phyloP scores from a whole-genome alignment of 768 basidiomycete species.

The Lentinula boryana region DNA sequence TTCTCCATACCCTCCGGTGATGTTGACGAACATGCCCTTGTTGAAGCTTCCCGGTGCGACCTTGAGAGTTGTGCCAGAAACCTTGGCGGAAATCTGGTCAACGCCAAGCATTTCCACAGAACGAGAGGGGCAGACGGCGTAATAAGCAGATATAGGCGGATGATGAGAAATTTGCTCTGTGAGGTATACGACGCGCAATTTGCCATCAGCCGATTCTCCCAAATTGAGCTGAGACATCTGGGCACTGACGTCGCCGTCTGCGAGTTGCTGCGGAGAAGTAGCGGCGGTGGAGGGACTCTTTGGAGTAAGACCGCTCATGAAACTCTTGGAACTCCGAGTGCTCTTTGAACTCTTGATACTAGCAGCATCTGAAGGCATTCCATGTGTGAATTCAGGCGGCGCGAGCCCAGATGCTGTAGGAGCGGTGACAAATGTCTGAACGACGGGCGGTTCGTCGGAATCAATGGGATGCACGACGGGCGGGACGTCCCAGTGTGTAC shows the following conservation, averaged over 20 bases:
- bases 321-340: conserved; percentile 54
- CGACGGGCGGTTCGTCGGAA: conserved; percentile 37
- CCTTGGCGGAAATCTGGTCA: conserved; percentile 92
- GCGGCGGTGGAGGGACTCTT: conserved; percentile 51
- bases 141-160: conserved; percentile 88
- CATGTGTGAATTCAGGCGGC: conserved; percentile 13
- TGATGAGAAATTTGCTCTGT: conserved; percentile 98
- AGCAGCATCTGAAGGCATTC: conserved; percentile 37
- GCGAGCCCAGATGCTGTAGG: conserved; percentile 13
- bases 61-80: conserved; percentile 82
- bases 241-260: conserved; percentile 41
- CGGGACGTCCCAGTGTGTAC: conserved; percentile 78
- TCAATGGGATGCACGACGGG: conserved; percentile 52
- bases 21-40: conserved; percentile 79
- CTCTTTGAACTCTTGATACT: conserved; percentile 52
- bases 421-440: conserved; percentile 31
- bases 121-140: conserved; percentile 68
- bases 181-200: conserved; percentile 68
- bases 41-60: conserved; percentile 81
- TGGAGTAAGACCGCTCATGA: conserved; percentile 46
- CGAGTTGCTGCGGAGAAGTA: conserved; percentile 41
- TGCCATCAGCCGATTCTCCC: conserved; percentile 29
- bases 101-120: conserved; percentile 70
- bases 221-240: conserved; percentile 61
- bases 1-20: conserved; percentile 67